phyloP scores from a whole-genome alignment of 1,284 basidiomycete genomes.

The Cryptococcus neoformans region DNA sequence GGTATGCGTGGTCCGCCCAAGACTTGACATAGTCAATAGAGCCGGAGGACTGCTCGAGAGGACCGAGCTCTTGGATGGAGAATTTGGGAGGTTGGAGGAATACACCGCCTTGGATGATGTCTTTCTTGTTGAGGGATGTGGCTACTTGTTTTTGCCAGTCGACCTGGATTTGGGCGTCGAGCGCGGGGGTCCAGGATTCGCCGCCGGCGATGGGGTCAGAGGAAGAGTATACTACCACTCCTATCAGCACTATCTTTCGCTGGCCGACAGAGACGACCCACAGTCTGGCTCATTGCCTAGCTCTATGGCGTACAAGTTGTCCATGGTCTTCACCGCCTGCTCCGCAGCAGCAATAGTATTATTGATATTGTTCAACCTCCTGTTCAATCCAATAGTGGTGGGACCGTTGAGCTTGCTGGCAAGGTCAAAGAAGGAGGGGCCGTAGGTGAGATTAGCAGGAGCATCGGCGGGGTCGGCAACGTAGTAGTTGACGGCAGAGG shows the following conservation, averaged over 20 bases:
- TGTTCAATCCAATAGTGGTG: slow-evolving; percentile 52
- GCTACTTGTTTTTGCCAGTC: slow-evolving; percentile 4
- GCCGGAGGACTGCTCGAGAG: slow-evolving; percentile 21
- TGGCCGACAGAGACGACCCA: slow-evolving; percentile 21
- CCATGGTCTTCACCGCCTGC: slow-evolving; percentile 43
- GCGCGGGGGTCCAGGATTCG: slow-evolving; percentile 43
- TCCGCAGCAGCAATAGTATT: slow-evolving; percentile 49
- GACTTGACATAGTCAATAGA: slow-evolving; percentile 14
- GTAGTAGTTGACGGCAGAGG: slow-evolving; percentile 50
- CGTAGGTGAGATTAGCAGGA: slow-evolving; percentile 50
- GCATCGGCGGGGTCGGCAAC: slow-evolving; percentile 51
- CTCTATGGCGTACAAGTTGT: slow-evolving; percentile 51
- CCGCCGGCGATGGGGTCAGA: slow-evolving; percentile 44
- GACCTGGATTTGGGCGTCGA: slow-evolving; percentile 47
- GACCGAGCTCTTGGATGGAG: slow-evolving; percentile 48
- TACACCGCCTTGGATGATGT: slow-evolving; percentile 53
- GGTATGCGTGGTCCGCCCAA: slow-evolving; percentile 53
- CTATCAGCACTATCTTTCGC: neutral
- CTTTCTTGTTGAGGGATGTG: slow-evolving; percentile 32
- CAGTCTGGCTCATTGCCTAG: slow-evolving; percentile 54
- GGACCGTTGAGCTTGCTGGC: slow-evolving; percentile 46
- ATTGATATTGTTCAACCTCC: slow-evolving; percentile 50
- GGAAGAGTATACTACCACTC: neutral
- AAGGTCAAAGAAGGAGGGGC: slow-evolving; percentile 44
- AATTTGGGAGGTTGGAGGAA: slow-evolving; percentile 49